Evolutionary conservation across 257 asterid species (phyloP).

Genomic region (Misopates orontium): DNA sequence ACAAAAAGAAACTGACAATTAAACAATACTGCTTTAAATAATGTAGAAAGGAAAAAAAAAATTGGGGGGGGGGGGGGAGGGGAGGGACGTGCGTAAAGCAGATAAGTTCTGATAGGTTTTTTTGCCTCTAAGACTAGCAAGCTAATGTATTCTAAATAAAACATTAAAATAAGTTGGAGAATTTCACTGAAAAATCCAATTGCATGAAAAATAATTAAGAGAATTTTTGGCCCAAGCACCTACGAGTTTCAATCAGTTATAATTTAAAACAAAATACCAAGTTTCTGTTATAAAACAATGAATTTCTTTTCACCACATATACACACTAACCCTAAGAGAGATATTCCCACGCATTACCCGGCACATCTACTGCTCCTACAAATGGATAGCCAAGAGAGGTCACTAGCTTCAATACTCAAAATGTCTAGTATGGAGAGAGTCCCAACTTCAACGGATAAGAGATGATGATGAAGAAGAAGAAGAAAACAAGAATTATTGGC

Average conservation of each 20-base stretch:
- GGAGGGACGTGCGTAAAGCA: neutral
- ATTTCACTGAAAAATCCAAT: neutral
- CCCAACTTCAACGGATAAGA: no score
- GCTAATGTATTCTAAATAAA: neutral
- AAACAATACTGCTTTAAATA: slow-evolving; percentile 11
- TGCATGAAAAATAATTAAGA: neutral
- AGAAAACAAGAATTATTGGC: neutral
- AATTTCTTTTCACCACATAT: neutral
- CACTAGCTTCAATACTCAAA: no score
- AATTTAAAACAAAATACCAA: no score
- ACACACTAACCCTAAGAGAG: neutral
- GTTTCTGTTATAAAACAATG: neutral
- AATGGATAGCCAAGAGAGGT: no score
- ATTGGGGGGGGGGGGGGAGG: neutral
- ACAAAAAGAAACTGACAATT: slow-evolving; percentile 31
- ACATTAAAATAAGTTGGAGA: neutral
- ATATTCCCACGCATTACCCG: no score
- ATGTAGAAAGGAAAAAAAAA: neutral
- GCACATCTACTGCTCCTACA: no score
- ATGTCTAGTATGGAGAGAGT: no score
- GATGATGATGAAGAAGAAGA: no score
- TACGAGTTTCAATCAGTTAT: neutral
- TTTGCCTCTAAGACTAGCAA: neutral
- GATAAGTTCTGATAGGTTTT: neutral
- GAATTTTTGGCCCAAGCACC: neutral